These are phyloP conservation scores for Umbelopsis vinacea DNA, from an alignment of 192 early-diverging fungal species.

Conservation along the genomic window DNA sequence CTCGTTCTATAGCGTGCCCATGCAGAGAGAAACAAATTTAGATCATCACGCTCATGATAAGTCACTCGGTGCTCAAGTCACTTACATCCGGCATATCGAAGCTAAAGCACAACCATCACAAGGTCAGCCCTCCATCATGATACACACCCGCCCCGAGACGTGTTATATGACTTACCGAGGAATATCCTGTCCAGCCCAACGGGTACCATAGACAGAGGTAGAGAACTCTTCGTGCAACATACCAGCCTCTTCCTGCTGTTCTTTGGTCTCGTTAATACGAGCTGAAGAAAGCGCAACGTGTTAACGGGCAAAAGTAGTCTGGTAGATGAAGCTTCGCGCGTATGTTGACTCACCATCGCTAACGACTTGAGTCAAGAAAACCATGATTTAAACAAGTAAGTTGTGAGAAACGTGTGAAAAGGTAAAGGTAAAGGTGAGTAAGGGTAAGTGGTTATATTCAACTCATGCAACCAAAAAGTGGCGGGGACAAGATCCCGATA, in stretches of 20 bases:
- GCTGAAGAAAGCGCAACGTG: neutral
- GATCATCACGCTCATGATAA: neutral
- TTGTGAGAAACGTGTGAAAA: neutral
- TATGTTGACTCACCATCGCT: slow-evolving; percentile 1
- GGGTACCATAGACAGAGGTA: slow-evolving; percentile 36
- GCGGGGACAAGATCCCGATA: slow-evolving; percentile 4
- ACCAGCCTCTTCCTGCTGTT: slow-evolving; percentile 5
- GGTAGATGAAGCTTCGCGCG: neutral
- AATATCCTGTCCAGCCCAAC: slow-evolving; percentile 37
- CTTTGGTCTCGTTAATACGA: slow-evolving; percentile 26
- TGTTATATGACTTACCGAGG: slow-evolving; percentile 21
- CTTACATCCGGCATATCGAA: slow-evolving; percentile 40
- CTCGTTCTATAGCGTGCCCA: slow-evolving; percentile 22
- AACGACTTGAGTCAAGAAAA: slow-evolving; percentile 15
- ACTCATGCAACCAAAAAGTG: neutral
- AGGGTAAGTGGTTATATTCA: neutral
- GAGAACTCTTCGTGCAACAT: slow-evolving; percentile 22
- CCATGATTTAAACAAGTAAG: neutral
- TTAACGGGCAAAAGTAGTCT: neutral
- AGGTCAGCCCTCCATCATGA: neutral
- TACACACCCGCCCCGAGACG: too few relatives aligned
- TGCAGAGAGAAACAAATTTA: neutral
- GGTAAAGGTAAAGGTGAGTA: neutral
- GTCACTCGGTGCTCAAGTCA: neutral
- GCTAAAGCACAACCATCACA: slow-evolving; percentile 16